phyloP scores from a whole-genome alignment of 1,284 basidiomycete genomes.

The Sanghuangporus sanghuang region DNA sequence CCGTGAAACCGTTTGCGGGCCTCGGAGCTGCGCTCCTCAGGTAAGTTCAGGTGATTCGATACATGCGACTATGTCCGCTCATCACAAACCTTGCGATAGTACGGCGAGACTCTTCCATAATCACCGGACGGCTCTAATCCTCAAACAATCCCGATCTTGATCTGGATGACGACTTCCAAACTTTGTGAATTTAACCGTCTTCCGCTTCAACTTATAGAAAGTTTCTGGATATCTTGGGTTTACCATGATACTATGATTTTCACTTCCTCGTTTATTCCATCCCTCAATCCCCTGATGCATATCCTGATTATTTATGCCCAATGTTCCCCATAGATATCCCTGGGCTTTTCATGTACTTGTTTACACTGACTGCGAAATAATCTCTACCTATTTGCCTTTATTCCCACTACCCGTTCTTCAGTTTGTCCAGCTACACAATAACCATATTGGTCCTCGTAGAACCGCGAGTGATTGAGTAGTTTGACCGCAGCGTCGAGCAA shows the following conservation, averaged over 20 bases:
- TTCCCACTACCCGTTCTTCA: neutral
- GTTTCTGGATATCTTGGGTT: neutral
- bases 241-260: neutral
- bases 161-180: neutral
- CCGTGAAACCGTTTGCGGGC: conserved; percentile 62
- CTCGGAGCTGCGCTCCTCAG: conserved; percentile 65
- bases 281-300: neutral
- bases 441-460: neutral
- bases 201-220: neutral
- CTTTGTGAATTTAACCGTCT: neutral
- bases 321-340: neutral
- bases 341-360: neutral
- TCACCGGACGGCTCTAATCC: conserved; percentile 47
- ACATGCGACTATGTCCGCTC: neutral
- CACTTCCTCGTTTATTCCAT: neutral
- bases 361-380: neutral
- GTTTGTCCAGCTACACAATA: neutral
- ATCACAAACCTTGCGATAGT: conserved; percentile 31
- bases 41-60: conserved; percentile 31
- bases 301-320: neutral
- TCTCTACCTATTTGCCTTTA: neutral
- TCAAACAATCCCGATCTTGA: conserved; percentile 14
- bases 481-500: neutral
- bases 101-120: conserved; percentile 66
- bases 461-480: neutral